Percentiles rank a stretch among this genome's conserved stretches.
phyloP scores from a whole-genome alignment of 805 yeast genomes.

The Kazachstania taianensis region DNA sequence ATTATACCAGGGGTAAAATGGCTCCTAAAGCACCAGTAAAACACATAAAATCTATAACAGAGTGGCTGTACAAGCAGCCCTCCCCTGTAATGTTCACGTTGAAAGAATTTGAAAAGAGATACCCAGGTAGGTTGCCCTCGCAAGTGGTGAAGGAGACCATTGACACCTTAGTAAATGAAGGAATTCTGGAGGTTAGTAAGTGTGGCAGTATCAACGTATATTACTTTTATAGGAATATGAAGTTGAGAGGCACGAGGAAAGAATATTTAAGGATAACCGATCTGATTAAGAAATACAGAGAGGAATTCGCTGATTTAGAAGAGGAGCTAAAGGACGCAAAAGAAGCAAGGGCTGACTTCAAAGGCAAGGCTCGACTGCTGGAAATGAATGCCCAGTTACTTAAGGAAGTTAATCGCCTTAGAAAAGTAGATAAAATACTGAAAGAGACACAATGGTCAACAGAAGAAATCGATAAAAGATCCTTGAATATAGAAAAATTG shows the following conservation, averaged over 20 bases:
- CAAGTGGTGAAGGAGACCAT: slow-evolving; percentile 4
- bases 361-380: slow-evolving; percentile 2
- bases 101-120: slow-evolving; percentile 10
- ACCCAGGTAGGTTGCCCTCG: slow-evolving; percentile 5
- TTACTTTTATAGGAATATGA: slow-evolving; percentile 13
- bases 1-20: no score
- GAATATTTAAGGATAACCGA: background rate
- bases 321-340: background rate
- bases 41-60: background rate
- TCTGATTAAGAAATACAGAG: background rate
- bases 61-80: slow-evolving; percentile 2
- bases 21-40: background rate
- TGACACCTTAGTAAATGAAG: slow-evolving; percentile 5
- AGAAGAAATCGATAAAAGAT: slow-evolving; percentile 7
- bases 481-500: slow-evolving; percentile 6
- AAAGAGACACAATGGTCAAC: slow-evolving; percentile 12
- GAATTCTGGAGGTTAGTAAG: slow-evolving; percentile 34
- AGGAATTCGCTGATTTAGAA: background rate
- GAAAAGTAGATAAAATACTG: slow-evolving; percentile 3
- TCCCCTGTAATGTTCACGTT: slow-evolving; percentile 5
- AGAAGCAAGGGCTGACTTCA: slow-evolving; percentile 1
- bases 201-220: slow-evolving; percentile 45
- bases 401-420: background rate
- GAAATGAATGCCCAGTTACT: background rate
- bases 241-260: slow-evolving; percentile 10